Percentiles rank a stretch among this genome's conserved stretches.
These are phyloP conservation scores for Zelonia costaricensis DNA, from an alignment of 208 protist species.

Conservation along the genomic window DNA sequence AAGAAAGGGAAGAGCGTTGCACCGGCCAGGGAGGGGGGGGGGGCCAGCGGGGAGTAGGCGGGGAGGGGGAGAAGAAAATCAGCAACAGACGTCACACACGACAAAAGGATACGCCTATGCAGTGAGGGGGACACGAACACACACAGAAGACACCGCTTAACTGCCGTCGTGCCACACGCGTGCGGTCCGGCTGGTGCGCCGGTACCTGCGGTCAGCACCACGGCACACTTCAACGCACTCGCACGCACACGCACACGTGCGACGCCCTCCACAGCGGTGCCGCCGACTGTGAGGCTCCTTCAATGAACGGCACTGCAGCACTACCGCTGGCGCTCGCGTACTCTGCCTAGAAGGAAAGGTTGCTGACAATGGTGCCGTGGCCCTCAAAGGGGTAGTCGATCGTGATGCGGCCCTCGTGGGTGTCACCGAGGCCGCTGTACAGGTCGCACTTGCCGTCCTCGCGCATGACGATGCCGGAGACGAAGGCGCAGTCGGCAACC, in stretches of 20 bases:
- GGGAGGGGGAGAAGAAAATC: background rate
- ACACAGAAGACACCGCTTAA: too few relatives aligned
- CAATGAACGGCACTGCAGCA: too few relatives aligned
- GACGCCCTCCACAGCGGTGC: background rate
- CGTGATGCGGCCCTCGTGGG: conserved; percentile 54
- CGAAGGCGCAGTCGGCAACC: conserved; percentile 47
- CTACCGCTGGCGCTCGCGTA: background rate
- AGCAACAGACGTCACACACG: too few relatives aligned
- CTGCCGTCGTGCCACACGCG: too few relatives aligned
- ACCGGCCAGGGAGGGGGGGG: background rate
- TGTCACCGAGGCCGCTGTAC: conserved; percentile 72
- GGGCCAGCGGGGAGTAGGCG: background rate
- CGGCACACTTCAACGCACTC: too few relatives aligned
- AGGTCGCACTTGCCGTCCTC: conserved; percentile 65
- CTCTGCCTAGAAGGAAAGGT: conserved; percentile 20
- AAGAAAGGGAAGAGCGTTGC: background rate
- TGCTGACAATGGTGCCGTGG: conserved; percentile 29
- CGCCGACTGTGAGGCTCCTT: too few relatives aligned
- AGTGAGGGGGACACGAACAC: too few relatives aligned
- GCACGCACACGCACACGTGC: too few relatives aligned
- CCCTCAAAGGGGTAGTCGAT: conserved; percentile 76
- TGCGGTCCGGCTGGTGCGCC: too few relatives aligned
- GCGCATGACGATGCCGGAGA: conserved; percentile 63
- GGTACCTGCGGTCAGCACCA: too few relatives aligned
- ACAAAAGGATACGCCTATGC: too few relatives aligned